Percentiles rank a stretch among this genome's conserved stretches.
Evolutionary conservation across 495 filamentous ascomycete genomes (phyloP).

Genomic region (Penicillium fimorum): DNA sequence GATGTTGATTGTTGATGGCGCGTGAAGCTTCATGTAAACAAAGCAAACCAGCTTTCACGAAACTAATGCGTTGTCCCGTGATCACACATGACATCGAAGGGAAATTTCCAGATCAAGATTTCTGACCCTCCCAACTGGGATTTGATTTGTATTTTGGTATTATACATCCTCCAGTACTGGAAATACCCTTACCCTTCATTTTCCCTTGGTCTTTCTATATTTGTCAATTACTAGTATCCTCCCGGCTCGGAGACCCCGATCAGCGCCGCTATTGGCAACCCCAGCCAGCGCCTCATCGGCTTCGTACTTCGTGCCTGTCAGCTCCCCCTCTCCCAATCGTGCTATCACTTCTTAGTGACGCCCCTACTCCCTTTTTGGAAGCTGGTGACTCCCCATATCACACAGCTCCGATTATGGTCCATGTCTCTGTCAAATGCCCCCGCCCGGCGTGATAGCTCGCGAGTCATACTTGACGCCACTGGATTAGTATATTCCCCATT

Average conservation of each 20-base stretch:
- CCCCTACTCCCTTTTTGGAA: slow-evolving; percentile 10
- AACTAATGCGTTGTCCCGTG: slow-evolving; percentile 30
- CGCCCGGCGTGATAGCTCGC: slow-evolving; percentile 3
- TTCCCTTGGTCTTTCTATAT: slow-evolving; percentile 8
- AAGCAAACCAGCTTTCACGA: slow-evolving; percentile 22
- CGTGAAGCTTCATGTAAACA: slow-evolving; percentile 23
- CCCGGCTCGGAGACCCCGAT: slow-evolving; percentile 21
- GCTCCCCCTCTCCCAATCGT: slow-evolving; percentile 12
- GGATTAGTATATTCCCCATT: not conserved
- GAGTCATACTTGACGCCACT: not conserved
- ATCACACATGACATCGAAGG: slow-evolving; percentile 17
- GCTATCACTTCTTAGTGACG: slow-evolving; percentile 16
- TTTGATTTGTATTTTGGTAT: slow-evolving; percentile 4
- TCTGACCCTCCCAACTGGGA: not conserved
- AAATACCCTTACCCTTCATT: slow-evolving; percentile 25
- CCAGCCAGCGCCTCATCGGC: slow-evolving; percentile 16
- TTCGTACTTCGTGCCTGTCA: slow-evolving; percentile 34
- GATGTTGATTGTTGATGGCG: slow-evolving; percentile 3
- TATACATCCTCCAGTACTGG: slow-evolving; percentile 13
- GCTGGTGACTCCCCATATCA: slow-evolving; percentile 8
- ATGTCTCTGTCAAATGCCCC: not conserved
- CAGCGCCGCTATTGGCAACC: slow-evolving; percentile 30
- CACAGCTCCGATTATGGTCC: slow-evolving; percentile 20
- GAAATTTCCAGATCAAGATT: slow-evolving; percentile 3
- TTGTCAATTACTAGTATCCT: slow-evolving; percentile 16